Conservation (phyloP, 305 asterid genomes). For the Striga hermonthica region DNA sequence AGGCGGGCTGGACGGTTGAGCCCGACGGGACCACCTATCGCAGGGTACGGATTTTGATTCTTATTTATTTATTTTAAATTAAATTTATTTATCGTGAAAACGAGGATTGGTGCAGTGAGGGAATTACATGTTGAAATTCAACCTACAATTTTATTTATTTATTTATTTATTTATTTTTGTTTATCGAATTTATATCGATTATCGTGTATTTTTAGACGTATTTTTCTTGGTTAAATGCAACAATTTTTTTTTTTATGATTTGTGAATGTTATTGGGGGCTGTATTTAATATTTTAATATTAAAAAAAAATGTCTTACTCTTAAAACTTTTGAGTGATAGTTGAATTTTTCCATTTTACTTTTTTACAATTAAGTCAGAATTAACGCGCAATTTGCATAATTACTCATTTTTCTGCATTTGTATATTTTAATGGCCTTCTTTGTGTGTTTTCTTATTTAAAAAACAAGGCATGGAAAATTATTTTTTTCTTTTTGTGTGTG, state of each 20-base stretch:
- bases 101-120: neutral
- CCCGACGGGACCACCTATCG: constrained; percentile 86
- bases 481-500: no score
- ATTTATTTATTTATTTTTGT: no score
- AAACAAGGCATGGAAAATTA: no score
- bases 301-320: no score
- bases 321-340: neutral
- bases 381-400: neutral
- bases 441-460: neutral
- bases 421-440: neutral
- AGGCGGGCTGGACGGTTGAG: constrained; percentile 84
- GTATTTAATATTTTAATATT: no score
- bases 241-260: no score
- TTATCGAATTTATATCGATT: no score
- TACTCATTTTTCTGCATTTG: neutral
- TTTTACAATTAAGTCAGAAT: neutral
- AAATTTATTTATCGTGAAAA: neutral
- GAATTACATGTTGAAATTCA: neutral
- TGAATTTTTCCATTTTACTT: neutral
- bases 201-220: no score
- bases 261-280: no score
- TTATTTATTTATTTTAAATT: no score
- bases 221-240: no score
- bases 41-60: constrained; percentile 38
- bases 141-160: no score